Evolutionary conservation across 2,329 filamentous ascomycete genomes (phyloP), one percentile per base, ranked within the genome.

Genomic region (Septoria petroselini): DNA sequence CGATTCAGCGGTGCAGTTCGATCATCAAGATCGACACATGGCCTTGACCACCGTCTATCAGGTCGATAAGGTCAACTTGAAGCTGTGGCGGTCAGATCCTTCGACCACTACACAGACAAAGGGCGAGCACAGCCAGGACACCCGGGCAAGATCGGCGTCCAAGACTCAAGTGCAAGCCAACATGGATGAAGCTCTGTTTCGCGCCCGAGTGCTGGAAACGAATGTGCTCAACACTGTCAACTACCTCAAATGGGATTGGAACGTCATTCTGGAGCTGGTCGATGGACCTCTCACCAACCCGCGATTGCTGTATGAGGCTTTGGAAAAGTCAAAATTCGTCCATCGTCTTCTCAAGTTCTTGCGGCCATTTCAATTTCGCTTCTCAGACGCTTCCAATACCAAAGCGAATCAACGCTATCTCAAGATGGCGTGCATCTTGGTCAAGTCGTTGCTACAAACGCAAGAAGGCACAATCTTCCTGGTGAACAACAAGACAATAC

Each of bases 191-290:
- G 76, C 76, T 1, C 76, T 79, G 47, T 85, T 86, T 59, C 75
- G 82, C 34, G 76, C 76, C 47, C 71, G 81, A 21, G 78, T 86
- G 64, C 67, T 90, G 14, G 87, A 97, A 53, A 93, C 88, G 3
- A 84, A 89, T 47, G 89, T 98, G 2, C 74, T 97, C 38, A 88
- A 85, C 55, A 93, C 88, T 53, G 89, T 89, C 54, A 96, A 95
- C 60, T 95, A 87, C 63, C 77, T 83, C 31, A 98, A 98, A 68
- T 98, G 93, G 93, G 91, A 95, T 65, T 98, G 94, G 93, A 89
- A 95, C 54, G 76, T 95, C 30, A 90, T 98, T 34, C 79, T 91
- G 51, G 86, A 85, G 61, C 83, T 97, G 44, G 91, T 98, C 29
- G 91, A 97, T 65, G 94, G 93, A 0, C 93, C 94, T 1, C 72